Evolutionary conservation across 169 alveolate species (phyloP), one percentile per base, ranked within the genome.

Genomic region (Babesia caballi): DNA sequence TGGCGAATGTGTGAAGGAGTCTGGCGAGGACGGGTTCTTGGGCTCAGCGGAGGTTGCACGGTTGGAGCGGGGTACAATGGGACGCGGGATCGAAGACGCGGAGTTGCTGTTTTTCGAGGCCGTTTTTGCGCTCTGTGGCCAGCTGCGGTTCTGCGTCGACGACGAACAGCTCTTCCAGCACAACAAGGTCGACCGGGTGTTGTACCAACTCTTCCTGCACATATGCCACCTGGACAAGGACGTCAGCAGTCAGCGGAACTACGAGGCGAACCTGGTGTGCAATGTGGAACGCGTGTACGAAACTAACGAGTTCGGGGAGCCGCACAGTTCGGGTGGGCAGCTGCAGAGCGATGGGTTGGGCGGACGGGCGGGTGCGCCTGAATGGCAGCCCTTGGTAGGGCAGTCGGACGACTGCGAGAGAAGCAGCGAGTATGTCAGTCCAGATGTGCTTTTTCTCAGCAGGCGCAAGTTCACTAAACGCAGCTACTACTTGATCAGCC

Each of bases 111-210:
- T 63, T 28, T 63, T 63, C 47, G 73, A 63, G 49, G n/a, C 73
- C 4, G 73, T 27, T 1, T 63, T 63, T 44, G 58, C 23, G 35
- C 32, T 63, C 5, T 63, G 60, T 40, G 58, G 61, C 15, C 73
- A 63, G 50, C 7, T 63, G 33, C n/a, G 73, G 38, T 63, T 63
- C 49, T 63, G 61, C 51, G 41, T 49, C 32, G 73, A 63, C 32
- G 51, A 47, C 4, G 50, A 49, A 1, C 73, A 63, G 36, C 60
- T 63, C 0, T 63, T 63, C 50, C 73, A 47, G 50, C 73, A 63
- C 60, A 63, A 63, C 73, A 63, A 63, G 50, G 73, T 63, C 19
- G 73, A 63, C 60, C 30, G 61, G 19, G 4, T 63, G 73, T 44
- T 63, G 28, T 63, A 63, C 49, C 73, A 63, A 33, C 30, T 63